Base-by-base conservation (phyloP, 345 rosid genomes). In the Carallia pectinifolia region DNA sequence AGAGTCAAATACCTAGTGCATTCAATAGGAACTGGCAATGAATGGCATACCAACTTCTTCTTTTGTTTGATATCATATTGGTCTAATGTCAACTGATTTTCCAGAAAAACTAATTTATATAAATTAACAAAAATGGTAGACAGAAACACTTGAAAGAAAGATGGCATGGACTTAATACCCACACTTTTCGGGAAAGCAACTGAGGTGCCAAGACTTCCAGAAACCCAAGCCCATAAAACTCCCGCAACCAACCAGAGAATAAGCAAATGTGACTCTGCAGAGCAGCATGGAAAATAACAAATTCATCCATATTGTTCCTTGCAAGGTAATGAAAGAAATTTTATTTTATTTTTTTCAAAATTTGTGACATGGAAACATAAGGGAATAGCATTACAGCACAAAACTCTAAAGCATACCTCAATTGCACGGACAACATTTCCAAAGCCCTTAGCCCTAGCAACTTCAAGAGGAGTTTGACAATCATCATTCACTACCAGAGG, bases 211-310 rank as follows among this genome's bases (percentile, higher is more conserved):
- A 63, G 58, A 84, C 76, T 77, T 96, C 97, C 40, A 96, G 91
- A 80, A 96, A 83, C 58, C 93, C 88, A 6, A 89, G 91, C 39
- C 98, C 98, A 67, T 88, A 85, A 74, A 88, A 87, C 71, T 96
- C 99, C 68, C 96, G 88, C 96, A 92, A 54, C 96, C 92, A 92
- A 23, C 97, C 99, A 76, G 98, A 86, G 84, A 92, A 96, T 62
- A 92, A 84, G 80, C 89, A 89, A 69, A 90, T 81, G 53, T 90
- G 91, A 69, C 62, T 76, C 98, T 96, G 81, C 71, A 86, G 33
- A 61, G 18, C 9, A 73, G 50, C 67, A 58, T 54, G 30, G n/a
- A 44, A 68, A 61, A 64, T 27, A 1, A 38, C 6, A 39, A 34
- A 48, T 48, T 67, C 38, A 50, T 52, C 15, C 12, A 19, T 33